These are phyloP conservation scores for Populus tomentosa DNA, from an alignment of 441 rosid genomes.

Conservation along the genomic window DNA sequence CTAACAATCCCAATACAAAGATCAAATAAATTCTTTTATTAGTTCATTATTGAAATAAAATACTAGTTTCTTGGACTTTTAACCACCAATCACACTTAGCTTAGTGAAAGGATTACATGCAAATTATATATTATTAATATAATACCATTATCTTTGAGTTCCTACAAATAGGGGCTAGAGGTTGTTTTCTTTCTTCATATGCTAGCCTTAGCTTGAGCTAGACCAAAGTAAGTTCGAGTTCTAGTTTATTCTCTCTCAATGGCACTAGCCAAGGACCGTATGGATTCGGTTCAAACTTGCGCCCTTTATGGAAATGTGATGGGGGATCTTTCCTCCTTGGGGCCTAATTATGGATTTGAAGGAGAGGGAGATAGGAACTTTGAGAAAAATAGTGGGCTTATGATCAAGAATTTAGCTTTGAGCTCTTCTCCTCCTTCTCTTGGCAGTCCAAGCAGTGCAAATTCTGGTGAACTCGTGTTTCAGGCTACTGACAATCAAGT, in stretches of 20 bases:
- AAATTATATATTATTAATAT: neutral
- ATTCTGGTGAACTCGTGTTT: conserved; percentile 40
- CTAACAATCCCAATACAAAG: conserved; percentile 40
- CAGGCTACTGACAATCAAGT: conserved; percentile 19
- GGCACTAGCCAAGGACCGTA: conserved; percentile 47
- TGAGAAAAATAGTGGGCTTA: conserved; percentile 14
- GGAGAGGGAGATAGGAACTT: conserved; percentile 30
- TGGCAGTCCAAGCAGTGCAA: conserved; percentile 39
- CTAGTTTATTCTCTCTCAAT: conserved; percentile 20
- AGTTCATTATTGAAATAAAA: conserved; percentile 11
- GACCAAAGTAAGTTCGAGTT: neutral
- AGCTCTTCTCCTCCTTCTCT: conserved; percentile 38
- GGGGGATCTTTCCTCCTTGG: conserved; percentile 41
- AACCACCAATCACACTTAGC: neutral
- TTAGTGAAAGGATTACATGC: neutral
- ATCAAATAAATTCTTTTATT: neutral
- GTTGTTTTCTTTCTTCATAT: conserved; percentile 9
- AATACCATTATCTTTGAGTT: neutral
- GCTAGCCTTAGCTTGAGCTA: neutral
- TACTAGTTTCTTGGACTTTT: neutral
- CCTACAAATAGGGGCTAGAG: conserved; percentile 19
- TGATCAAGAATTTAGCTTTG: conserved; percentile 17
- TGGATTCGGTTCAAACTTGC: conserved; percentile 22
- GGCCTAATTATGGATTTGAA: conserved; percentile 28
- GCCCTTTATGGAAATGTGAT: conserved; percentile 25